Evolutionary conservation across 331 rosid species (phyloP), one percentile per base, ranked within the genome.

Genomic region (Spiraea crenata): DNA sequence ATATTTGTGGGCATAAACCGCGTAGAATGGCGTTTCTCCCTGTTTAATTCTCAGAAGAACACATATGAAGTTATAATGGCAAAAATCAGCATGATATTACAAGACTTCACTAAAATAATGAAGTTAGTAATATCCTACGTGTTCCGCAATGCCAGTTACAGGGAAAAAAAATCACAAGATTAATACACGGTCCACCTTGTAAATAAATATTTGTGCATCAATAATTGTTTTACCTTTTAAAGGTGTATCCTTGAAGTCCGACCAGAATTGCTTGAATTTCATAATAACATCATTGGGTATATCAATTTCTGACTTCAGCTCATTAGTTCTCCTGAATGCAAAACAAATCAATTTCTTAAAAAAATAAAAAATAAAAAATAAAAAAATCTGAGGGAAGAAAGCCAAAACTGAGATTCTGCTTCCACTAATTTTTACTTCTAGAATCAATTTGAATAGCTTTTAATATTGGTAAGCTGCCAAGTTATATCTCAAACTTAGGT

Each of bases 21-120:
- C 79, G 87, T 50, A 93, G 86, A 76, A 93, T 93, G 71, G 96
- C 97, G 83, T 93, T 93, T 86, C 98, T 87, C 81, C 98, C 98
- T 93, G 90, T 65, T 73, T 50, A 69, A 80, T 69, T 77, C 67
- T 31, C 57, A 17, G 65, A 17, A 64, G 15, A 20, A 20, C 38
- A 48, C 17, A 40, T 19, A 31, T 31, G 16, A 47, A 40, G 41
- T 64, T 65, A 9, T 13, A 46, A 49, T 6, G 1, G 57, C 17
- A 63, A 45, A 71, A 50, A 11, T 50, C 50, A 73, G 19, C 73
- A 63, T 73, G 64, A 25, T 63, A 56, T 42, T 52, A 46, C 25
- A 57, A 37, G 15, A 40, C 10, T 51, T 46, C 38, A 40, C 51
- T 63, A 57, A 65, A 57, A 58, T 6, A 50, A 70, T 46, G 25